Percentiles rank a stretch among this genome's conserved stretches.
Conservation (phyloP, 768 basidiomycete genomes). For the Xanthoconium stramineum region DNA sequence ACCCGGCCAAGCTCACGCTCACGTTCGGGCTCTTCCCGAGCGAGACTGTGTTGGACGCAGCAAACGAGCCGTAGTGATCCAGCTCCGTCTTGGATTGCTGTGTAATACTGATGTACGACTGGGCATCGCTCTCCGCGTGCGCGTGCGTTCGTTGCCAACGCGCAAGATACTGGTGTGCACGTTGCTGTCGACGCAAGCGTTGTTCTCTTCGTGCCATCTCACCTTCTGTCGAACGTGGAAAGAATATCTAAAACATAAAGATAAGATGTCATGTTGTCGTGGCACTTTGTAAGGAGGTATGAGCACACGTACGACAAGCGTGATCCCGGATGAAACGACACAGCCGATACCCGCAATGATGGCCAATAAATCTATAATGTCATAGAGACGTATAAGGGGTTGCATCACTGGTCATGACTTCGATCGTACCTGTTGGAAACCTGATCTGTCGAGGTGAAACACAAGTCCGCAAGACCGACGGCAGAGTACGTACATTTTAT, state of each 20-base stretch:
- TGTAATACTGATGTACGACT: conserved; percentile 15
- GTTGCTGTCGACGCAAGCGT: conserved; percentile 18
- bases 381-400: background rate
- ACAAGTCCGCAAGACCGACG: background rate
- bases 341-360: conserved; percentile 59
- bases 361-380: conserved; percentile 50
- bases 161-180: conserved; percentile 15
- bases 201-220: conserved; percentile 58
- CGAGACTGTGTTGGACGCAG: background rate
- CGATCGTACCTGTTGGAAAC: conserved; percentile 23
- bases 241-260: conserved; percentile 61
- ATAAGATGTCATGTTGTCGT: background rate
- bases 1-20: background rate
- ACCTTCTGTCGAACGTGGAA: conserved; percentile 70
- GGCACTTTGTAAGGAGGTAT: background rate
- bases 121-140: background rate
- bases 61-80: background rate
- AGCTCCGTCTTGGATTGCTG: conserved; percentile 2
- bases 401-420: background rate
- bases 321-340: conserved; percentile 67
- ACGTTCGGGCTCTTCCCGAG: background rate
- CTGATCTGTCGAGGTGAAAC: conserved; percentile 12
- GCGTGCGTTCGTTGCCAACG: background rate
- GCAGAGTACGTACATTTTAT: conserved; percentile 41
- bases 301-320: conserved; percentile 56